phyloP scores from a whole-genome alignment of 2,329 filamentous ascomycete genomes.

The Fusarium ambrosium region DNA sequence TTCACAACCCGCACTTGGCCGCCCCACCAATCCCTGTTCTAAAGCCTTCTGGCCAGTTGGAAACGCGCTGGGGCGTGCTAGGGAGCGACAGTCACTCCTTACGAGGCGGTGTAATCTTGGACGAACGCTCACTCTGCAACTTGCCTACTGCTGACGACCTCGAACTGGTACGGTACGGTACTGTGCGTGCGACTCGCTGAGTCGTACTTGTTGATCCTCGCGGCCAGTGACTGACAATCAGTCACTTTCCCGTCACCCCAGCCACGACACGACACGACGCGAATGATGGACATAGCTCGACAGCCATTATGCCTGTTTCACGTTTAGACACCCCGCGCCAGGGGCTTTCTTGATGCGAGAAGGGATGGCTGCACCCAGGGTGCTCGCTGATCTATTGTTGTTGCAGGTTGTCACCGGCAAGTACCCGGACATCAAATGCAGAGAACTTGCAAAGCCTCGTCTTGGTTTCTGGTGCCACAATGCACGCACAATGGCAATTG shows the following conservation, averaged over 20 bases:
- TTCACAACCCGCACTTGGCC: constrained; percentile 25
- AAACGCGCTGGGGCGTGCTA: constrained; percentile 22
- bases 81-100: constrained; percentile 32
- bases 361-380: constrained; percentile 37
- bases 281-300: constrained; percentile 34
- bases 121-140: neutral
- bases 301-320: constrained; percentile 38
- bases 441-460: constrained; percentile 14
- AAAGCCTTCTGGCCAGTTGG: constrained; percentile 27
- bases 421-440: constrained; percentile 20
- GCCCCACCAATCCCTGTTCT: constrained; percentile 28
- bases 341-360: constrained; percentile 32
- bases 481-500: constrained; percentile 27
- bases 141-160: constrained; percentile 1
- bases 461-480: constrained; percentile 33
- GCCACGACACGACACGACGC: constrained; percentile 22
- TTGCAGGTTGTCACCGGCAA: constrained; percentile 30
- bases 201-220: constrained; percentile 29
- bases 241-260: constrained; percentile 37
- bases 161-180: neutral
- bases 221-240: constrained; percentile 42
- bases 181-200: constrained; percentile 2
- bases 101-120: constrained; percentile 38
- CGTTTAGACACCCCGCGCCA: constrained; percentile 13
- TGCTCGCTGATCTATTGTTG: constrained; percentile 33